Conservation (phyloP, 1,284 basidiomycete species). For the Athelia sp. region DNA sequence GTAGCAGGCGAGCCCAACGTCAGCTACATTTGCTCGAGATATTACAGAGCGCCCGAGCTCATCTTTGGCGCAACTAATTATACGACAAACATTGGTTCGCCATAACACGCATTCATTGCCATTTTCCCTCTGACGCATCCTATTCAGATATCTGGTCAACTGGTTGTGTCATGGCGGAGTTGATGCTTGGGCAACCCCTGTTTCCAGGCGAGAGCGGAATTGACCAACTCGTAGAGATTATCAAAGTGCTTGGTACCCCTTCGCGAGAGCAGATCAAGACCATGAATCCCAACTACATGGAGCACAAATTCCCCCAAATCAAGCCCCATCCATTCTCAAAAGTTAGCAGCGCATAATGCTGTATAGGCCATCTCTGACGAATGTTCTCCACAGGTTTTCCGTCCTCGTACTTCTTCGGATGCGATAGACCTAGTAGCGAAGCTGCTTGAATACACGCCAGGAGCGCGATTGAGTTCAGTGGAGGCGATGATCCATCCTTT, state of each 20-base stretch:
- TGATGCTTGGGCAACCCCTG: conserved; percentile 98
- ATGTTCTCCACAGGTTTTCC: conserved; percentile 75
- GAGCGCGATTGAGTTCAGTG: conserved; percentile 85
- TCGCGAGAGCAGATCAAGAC: conserved; percentile 99
- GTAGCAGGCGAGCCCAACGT: conserved; percentile 98
- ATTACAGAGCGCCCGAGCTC: conserved; percentile 98
- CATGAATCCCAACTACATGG: conserved; percentile 99
- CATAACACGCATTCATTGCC: neutral
- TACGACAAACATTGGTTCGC: conserved; percentile 97
- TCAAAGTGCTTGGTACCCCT: conserved; percentile 98
- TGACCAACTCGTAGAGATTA: conserved; percentile 99
- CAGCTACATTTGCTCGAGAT: conserved; percentile 99
- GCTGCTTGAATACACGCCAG: conserved; percentile 95
- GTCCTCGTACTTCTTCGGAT: conserved; percentile 92
- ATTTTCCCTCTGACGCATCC: conserved; percentile 6
- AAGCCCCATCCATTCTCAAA: conserved; percentile 96
- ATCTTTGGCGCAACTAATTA: conserved; percentile 99
- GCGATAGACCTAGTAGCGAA: conserved; percentile 96
- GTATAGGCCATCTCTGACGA: conserved; percentile 10
- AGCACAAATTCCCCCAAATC: conserved; percentile 99
- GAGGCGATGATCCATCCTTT: conserved; percentile 95
- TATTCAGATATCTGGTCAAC: conserved; percentile 95
- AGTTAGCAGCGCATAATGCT: conserved; percentile 33
- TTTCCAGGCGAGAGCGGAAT: conserved; percentile 99
- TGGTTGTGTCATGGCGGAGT: conserved; percentile 99